These are phyloP conservation scores for Aspergillus neoniger DNA, from an alignment of 2,329 filamentous ascomycete genomes.

Conservation along the genomic window DNA sequence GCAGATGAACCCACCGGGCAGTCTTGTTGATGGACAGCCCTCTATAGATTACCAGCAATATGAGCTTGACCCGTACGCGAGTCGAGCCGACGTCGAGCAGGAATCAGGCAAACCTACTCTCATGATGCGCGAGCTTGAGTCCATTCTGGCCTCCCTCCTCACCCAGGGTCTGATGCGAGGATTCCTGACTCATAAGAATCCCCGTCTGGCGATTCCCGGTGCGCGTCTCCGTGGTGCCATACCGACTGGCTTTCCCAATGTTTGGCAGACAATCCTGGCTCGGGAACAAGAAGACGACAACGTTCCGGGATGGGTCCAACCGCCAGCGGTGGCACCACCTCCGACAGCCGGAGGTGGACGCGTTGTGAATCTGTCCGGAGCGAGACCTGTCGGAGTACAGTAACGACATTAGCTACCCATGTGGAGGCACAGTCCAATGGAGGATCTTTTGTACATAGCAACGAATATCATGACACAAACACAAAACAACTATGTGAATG, in stretches of 20 bases:
- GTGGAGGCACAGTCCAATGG: not conserved
- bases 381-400: slow-evolving; percentile 51
- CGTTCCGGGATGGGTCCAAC: slow-evolving; percentile 74
- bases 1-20: slow-evolving; percentile 27
- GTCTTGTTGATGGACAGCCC: slow-evolving; percentile 32
- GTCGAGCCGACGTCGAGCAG: slow-evolving; percentile 26
- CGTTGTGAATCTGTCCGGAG: slow-evolving; percentile 60
- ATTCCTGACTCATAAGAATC: slow-evolving; percentile 75
- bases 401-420: slow-evolving; percentile 12
- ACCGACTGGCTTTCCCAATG: slow-evolving; percentile 65
- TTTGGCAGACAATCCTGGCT: slow-evolving; percentile 68
- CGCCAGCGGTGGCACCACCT: slow-evolving; percentile 24
- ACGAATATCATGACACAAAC: not conserved
- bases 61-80: slow-evolving; percentile 61
- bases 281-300: slow-evolving; percentile 62
- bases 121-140: slow-evolving; percentile 68
- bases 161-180: slow-evolving; percentile 80
- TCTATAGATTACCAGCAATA: slow-evolving; percentile 41
- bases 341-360: slow-evolving; percentile 48
- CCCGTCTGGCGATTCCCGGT: slow-evolving; percentile 79
- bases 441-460: not conserved
- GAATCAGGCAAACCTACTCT: slow-evolving; percentile 39
- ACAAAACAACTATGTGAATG: not conserved
- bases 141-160: slow-evolving; percentile 72
- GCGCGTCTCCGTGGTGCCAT: slow-evolving; percentile 50